Evolutionary conservation across 106 monocot genomes (phyloP), one percentile per base, ranked within the genome.

Genomic region (Allium sativum): DNA sequence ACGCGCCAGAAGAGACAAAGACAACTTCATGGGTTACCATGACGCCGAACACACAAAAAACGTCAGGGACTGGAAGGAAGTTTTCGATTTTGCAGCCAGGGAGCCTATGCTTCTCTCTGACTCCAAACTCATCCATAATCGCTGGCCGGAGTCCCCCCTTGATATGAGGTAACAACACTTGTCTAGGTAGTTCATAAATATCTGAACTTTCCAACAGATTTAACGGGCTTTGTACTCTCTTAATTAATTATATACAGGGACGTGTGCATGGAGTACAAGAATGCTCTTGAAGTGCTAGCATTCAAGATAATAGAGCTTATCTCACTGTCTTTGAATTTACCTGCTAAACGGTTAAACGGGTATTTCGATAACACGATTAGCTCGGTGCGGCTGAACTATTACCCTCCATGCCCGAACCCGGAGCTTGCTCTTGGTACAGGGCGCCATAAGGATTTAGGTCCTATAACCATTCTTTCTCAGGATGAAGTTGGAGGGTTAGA

Each of bases 401-500:
- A 89, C 68, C 84, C 84, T 7, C 78, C 78, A 1, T 84, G 89
- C 67, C 84, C 89, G 10, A 62, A 61, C 45, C 84, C 89, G 0
- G 54, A 81, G 43, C 84, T 89, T 6, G 84, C 84, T 1, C 76
- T 89, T 0, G 89, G 89, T 48, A 81, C 84, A 40, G 89, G 89
- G 40, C 89, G 73, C 12, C 89, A 89, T 73, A 89, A 81, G 75
- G 89, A 89, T 40, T 20, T 14, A n/a, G 84, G 84, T n/a, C 83
- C 50, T 12, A 76, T 87, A 31, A 87, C 87, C 8, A 31, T 87
- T 12, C 79, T 87, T 4, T 42, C 65, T 10, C 81, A 82, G 68
- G 87, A 87, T 40, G 68, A 74, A 1, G 77, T 80, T 3, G 83
- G 80, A 16, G 83, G 87, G 12, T 80, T 87, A 41, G 83, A 87